phyloP scores from a whole-genome alignment of 352 stramenopile genomes.

The Phytophthora rubi region DNA sequence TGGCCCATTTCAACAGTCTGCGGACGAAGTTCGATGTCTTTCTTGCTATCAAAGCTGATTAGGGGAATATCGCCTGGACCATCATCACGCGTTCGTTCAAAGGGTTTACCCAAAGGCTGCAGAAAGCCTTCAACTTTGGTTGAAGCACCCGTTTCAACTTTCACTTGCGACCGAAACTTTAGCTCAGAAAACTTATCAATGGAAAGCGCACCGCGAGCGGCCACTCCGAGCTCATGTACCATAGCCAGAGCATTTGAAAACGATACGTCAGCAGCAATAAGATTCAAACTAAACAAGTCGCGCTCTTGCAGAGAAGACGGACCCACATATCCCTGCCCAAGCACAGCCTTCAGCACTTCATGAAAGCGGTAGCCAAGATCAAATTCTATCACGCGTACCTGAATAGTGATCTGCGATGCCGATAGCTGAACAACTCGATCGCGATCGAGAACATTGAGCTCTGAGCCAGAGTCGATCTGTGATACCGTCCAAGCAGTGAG shows the following conservation, averaged over 20 bases:
- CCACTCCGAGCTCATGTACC: conserved; percentile 43
- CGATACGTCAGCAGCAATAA: conserved; percentile 47
- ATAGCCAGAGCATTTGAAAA: conserved; percentile 61
- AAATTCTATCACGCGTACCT: conserved; percentile 30
- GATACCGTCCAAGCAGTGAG: background rate
- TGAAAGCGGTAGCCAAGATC: background rate
- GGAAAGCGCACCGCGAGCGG: conserved; percentile 34
- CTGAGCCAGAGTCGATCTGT: conserved; percentile 59
- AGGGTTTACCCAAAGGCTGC: conserved; percentile 38
- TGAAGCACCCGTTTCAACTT: conserved; percentile 36
- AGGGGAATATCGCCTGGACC: conserved; percentile 21
- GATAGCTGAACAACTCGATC: conserved; percentile 41
- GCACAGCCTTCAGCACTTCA: background rate
- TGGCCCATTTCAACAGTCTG: conserved; percentile 60
- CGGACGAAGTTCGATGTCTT: conserved; percentile 51
- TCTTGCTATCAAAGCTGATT: conserved; percentile 41
- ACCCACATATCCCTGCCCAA: conserved; percentile 53
- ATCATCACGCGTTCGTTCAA: conserved; percentile 3
- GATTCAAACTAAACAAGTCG: conserved; percentile 46
- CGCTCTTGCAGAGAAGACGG: conserved; percentile 48
- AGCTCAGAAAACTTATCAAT: conserved; percentile 78
- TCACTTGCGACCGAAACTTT: conserved; percentile 57
- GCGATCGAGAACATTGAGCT: conserved; percentile 50
- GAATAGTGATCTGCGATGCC: conserved; percentile 54
- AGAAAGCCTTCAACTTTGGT: conserved; percentile 56